phyloP scores from a whole-genome alignment of 495 filamentous ascomycete species.

The Emericellopsis terricola region DNA sequence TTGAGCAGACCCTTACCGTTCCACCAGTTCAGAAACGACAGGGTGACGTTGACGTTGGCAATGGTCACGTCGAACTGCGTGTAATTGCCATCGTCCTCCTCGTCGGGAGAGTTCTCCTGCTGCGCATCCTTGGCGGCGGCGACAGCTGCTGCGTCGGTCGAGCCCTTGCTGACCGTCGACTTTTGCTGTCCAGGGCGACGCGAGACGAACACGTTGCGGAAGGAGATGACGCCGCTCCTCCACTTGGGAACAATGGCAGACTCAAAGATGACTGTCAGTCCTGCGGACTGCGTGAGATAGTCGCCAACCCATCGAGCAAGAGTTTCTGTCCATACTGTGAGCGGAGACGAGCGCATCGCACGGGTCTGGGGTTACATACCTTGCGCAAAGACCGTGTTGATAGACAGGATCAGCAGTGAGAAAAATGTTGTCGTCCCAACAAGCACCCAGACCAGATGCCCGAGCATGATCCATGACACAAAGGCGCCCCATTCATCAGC shows the following conservation, averaged over 20 bases:
- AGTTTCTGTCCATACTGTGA: slow-evolving; percentile 75
- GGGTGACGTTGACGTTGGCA: slow-evolving; percentile 84
- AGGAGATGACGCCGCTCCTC: slow-evolving; percentile 84
- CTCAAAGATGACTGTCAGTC: slow-evolving; percentile 92
- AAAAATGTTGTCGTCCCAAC: slow-evolving; percentile 96
- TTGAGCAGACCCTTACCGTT: slow-evolving; percentile 85
- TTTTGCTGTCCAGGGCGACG: slow-evolving; percentile 65
- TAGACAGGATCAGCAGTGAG: slow-evolving; percentile 67
- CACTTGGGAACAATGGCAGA: slow-evolving; percentile 94
- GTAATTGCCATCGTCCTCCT: slow-evolving; percentile 86
- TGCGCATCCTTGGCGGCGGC: slow-evolving; percentile 49
- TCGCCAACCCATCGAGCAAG: slow-evolving; percentile 86
- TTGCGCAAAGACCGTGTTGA: slow-evolving; percentile 95
- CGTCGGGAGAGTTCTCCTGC: slow-evolving; percentile 13
- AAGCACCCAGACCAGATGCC: slow-evolving; percentile 86
- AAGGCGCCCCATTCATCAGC: slow-evolving; percentile 88
- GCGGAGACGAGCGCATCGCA: too few relatives aligned
- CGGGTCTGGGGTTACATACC: slow-evolving; percentile 35
- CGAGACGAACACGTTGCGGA: slow-evolving; percentile 94
- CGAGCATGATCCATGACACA: slow-evolving; percentile 84
- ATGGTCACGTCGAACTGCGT: slow-evolving; percentile 95
- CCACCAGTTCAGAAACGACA: slow-evolving; percentile 97
- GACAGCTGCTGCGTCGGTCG: slow-evolving; percentile 66
- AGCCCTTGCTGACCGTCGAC: slow-evolving; percentile 80
- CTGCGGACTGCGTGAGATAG: slow-evolving; percentile 86